These are phyloP conservation scores for Ascomycota sp. DNA, from an alignment of 2,329 filamentous ascomycete genomes.

Conservation along the genomic window DNA sequence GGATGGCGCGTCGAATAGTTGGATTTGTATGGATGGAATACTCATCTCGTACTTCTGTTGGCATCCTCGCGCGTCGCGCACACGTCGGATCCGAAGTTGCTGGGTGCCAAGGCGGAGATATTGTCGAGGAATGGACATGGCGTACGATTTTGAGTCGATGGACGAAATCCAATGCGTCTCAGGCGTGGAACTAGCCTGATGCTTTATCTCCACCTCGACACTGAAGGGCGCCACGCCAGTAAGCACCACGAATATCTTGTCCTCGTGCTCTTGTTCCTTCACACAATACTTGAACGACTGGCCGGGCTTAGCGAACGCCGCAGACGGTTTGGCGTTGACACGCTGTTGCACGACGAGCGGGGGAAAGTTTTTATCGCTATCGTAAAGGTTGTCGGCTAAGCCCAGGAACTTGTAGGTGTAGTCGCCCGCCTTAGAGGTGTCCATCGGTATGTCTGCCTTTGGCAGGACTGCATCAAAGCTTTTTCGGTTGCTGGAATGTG, in stretches of 20 bases:
- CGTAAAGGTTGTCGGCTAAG: slow-evolving; percentile 69
- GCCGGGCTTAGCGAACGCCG: slow-evolving; percentile 62
- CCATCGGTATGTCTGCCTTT: slow-evolving; percentile 60
- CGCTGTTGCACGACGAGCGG: slow-evolving; percentile 56
- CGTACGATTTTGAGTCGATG: slow-evolving; percentile 51
- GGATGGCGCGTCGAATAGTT: slow-evolving; percentile 78
- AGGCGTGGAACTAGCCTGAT: slow-evolving; percentile 56
- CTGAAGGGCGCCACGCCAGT: slow-evolving; percentile 72
- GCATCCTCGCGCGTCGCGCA: slow-evolving; percentile 72
- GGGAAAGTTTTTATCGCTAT: slow-evolving; percentile 42
- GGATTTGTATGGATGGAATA: slow-evolving; percentile 62
- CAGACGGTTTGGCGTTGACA: slow-evolving; percentile 65
- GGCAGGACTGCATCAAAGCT: slow-evolving; percentile 56
- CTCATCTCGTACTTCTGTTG: slow-evolving; percentile 51
- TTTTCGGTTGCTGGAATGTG: slow-evolving; percentile 41
- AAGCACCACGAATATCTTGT: slow-evolving; percentile 69
- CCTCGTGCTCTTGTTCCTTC: slow-evolving; percentile 58
- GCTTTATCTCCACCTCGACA: slow-evolving; percentile 80
- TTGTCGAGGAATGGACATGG: slow-evolving; percentile 64
- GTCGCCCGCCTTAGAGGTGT: slow-evolving; percentile 59
- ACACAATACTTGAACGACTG: slow-evolving; percentile 93
- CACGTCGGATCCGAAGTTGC: slow-evolving; percentile 68
- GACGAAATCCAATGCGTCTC: slow-evolving; percentile 65
- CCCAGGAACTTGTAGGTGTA: slow-evolving; percentile 74
- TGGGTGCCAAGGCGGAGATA: slow-evolving; percentile 77